Conservation (phyloP, 495 filamentous ascomycete genomes). For the Lindgomyces ingoldianus region DNA sequence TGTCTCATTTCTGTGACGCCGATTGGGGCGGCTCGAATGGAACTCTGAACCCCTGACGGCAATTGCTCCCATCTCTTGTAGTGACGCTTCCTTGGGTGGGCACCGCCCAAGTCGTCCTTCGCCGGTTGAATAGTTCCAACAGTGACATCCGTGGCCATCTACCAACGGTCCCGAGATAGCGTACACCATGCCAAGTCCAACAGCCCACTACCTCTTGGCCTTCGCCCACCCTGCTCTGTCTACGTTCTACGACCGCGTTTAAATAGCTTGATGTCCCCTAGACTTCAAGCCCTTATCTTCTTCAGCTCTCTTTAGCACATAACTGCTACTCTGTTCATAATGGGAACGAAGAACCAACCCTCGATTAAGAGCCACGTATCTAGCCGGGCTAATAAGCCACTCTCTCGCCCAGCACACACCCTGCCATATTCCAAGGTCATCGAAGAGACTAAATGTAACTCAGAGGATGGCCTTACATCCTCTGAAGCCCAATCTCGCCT, state of each 20-base stretch:
- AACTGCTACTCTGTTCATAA: slow-evolving; percentile 10
- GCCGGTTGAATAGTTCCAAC: not conserved
- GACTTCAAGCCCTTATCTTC: slow-evolving; percentile 22
- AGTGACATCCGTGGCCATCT: slow-evolving; percentile 2
- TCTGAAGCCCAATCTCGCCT: slow-evolving; percentile 58
- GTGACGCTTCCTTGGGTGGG: not conserved
- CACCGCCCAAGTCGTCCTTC: not conserved
- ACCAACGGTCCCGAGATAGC: slow-evolving; percentile 17
- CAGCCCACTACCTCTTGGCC: slow-evolving; percentile 26
- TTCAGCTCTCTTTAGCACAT: slow-evolving; percentile 2
- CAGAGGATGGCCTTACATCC: slow-evolving; percentile 61
- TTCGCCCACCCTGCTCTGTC: slow-evolving; percentile 18
- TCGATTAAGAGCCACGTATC: slow-evolving; percentile 48
- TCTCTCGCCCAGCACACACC: slow-evolving; percentile 66
- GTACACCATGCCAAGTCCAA: slow-evolving; percentile 9
- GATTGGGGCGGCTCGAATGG: not conserved
- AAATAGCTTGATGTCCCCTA: slow-evolving; percentile 20
- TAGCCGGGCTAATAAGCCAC: slow-evolving; percentile 55
- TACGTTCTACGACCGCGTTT: not conserved
- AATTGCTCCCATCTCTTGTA: not conserved
- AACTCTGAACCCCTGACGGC: not conserved
- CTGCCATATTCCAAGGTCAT: slow-evolving; percentile 58
- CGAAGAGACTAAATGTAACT: slow-evolving; percentile 59
- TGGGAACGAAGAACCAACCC: slow-evolving; percentile 38
- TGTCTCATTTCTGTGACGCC: not conserved